A percentile compares a stretch with the other conserved stretches of the same genome.
Evolutionary conservation across 176 grass and related monocot species (phyloP).

Genomic region (Alloteropsis semialata): DNA sequence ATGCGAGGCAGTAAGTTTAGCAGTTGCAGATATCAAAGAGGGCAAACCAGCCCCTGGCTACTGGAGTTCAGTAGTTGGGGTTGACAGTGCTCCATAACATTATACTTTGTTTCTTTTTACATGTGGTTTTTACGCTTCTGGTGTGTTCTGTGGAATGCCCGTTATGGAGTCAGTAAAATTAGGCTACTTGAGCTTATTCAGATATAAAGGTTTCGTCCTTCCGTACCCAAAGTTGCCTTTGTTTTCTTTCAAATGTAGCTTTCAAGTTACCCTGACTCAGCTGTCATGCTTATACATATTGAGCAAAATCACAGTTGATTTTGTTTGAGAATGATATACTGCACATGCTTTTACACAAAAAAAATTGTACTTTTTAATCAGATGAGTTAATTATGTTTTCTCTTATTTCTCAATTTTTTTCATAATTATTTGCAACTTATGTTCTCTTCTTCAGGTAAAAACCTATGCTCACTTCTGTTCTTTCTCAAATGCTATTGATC

Average conservation of each 20-base stretch:
- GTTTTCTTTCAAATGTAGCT: too few relatives aligned
- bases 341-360: neutral
- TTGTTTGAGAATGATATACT: neutral
- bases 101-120: neutral
- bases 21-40: conserved; percentile 32
- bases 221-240: neutral
- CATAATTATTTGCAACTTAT: neutral
- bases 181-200: neutral
- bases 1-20: conserved; percentile 32
- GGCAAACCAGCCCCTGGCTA: neutral
- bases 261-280: neutral
- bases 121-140: too few relatives aligned
- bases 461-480: neutral
- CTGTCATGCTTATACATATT: neutral
- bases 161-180: neutral
- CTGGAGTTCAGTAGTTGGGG: neutral
- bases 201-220: neutral
- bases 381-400: neutral
- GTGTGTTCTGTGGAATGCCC: neutral
- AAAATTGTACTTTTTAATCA: neutral
- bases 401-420: neutral
- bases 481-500: neutral
- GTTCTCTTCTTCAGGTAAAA: neutral
- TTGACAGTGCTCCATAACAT: conserved; percentile 9
- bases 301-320: neutral